Evolutionary conservation across 2,329 filamentous ascomycete genomes (phyloP), one percentile per base, ranked within the genome.

Genomic region (Ceratocystis colombiana): DNA sequence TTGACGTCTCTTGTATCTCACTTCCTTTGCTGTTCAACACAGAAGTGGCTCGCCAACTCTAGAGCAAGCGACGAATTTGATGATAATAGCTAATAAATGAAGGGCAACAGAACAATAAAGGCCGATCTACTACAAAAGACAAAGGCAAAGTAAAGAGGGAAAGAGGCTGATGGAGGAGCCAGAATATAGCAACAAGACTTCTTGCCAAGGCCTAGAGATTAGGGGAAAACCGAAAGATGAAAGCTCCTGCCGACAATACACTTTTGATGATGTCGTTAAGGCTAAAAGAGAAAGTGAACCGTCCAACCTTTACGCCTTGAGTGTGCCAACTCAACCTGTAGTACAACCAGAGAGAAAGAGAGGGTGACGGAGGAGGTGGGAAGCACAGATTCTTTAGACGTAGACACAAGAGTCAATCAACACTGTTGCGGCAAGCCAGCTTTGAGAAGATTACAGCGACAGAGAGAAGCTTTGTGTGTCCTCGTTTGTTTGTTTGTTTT

Each of bases 381-480:
- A 28, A 53, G 33, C 55, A 59, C 55, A 7, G 55, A 59, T 59
- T 59, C 55, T 59, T 59, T 33, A 37, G 55, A 53, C 30, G 46
- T 55, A 37, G 30, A 64, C 28, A 53, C 28, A 50, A 33, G 22
- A 64, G 46, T 41, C 37, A n/a, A 30, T 48, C 46, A 55, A 64
- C 30, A 53, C 45, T 63, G 46, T 33, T 20, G 55, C 55, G 10
- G 55, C 55, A 59, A 59, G 55, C 55, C 37, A 30, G 22, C 55
- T 59, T 30, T 59, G 25, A 59, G 33, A 37, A 59, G 55, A 59
- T 59, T 59, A 59, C 55, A 37, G 55, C 55, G 55, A 59, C 55
- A 59, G 55, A 37, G 55, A 59, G 55, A 59, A 59, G 61, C 61
- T 63, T 63, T 46, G 61, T 63, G 61, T 63, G 44, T 46, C 44